These are phyloP conservation scores for Suillus subaureus DNA, from an alignment of 768 basidiomycete genomes.

Conservation along the genomic window DNA sequence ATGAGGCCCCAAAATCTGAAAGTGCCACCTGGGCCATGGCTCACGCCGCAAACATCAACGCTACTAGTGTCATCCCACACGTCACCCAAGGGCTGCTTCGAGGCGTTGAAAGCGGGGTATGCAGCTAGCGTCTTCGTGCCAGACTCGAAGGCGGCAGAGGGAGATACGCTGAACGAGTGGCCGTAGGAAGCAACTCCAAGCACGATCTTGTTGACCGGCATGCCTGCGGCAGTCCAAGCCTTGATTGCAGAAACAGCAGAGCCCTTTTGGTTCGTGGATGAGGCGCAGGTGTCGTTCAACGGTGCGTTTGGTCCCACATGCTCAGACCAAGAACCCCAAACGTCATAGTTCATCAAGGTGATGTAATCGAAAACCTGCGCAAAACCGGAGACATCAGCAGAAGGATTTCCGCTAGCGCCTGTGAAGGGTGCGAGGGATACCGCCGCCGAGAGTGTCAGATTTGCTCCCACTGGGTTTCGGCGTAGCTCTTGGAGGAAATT, in stretches of 20 bases:
- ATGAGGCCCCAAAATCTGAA: constrained; percentile 65
- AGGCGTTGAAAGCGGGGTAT: constrained; percentile 53
- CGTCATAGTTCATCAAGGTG: constrained; percentile 66
- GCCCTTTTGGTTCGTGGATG: constrained; percentile 57
- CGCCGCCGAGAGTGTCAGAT: constrained; percentile 72
- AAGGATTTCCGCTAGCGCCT: constrained; percentile 59
- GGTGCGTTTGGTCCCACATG: constrained; percentile 81
- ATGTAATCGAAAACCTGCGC: constrained; percentile 70
- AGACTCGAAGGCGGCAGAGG: constrained; percentile 37
- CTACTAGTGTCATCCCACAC: constrained; percentile 53
- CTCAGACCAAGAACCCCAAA: constrained; percentile 53
- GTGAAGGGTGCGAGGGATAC: constrained; percentile 66
- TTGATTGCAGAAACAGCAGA: constrained; percentile 75
- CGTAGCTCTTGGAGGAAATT: constrained; percentile 73
- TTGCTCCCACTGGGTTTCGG: constrained; percentile 46
- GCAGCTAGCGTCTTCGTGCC: constrained; percentile 40
- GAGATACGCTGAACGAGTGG: constrained; percentile 60
- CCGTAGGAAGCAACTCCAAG: constrained; percentile 85
- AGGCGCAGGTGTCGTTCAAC: constrained; percentile 73
- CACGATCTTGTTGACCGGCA: constrained; percentile 69
- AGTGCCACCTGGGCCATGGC: constrained; percentile 49
- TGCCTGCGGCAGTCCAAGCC: constrained; percentile 76
- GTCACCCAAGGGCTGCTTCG: constrained; percentile 53
- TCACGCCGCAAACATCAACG: constrained; percentile 56
- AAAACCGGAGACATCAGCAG: constrained; percentile 72